Percentiles rank a stretch among this genome's conserved stretches.
Conservation (phyloP, 2,329 filamentous ascomycete genomes). For the Pestalotiopsis sp. region DNA sequence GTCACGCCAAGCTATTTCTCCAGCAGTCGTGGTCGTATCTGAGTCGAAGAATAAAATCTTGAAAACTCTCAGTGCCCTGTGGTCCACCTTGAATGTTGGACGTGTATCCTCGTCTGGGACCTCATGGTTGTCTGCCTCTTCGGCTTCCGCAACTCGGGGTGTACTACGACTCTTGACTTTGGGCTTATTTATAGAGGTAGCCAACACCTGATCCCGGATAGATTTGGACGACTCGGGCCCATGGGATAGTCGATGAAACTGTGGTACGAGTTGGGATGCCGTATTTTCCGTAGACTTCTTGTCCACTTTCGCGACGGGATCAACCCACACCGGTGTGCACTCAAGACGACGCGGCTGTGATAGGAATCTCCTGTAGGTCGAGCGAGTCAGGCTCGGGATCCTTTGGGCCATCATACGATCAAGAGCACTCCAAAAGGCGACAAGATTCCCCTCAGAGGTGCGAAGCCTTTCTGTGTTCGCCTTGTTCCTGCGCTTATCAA, state of each 20-base stretch:
- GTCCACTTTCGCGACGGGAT: constrained; percentile 30
- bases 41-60: constrained; percentile 43
- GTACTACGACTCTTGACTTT: constrained; percentile 1
- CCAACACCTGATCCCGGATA: constrained; percentile 11
- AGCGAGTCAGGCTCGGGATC: constrained; percentile 20
- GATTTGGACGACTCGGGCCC: constrained; percentile 6
- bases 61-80: constrained; percentile 35
- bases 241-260: constrained; percentile 4
- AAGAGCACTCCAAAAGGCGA: constrained; percentile 19
- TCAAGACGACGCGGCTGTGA: constrained; percentile 38
- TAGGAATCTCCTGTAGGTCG: constrained; percentile 30
- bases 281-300: constrained; percentile 19
- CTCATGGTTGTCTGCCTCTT: neutral
- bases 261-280: neutral
- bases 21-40: constrained; percentile 34
- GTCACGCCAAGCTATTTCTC: constrained; percentile 54
- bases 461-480: constrained; percentile 21
- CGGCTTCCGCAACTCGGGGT: neutral
- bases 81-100: constrained; percentile 23
- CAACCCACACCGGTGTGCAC: constrained; percentile 51
- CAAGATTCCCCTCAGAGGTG: constrained; percentile 23
- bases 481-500: constrained; percentile 23
- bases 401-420: neutral
- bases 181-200: neutral
- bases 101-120: neutral